Conservation (phyloP, 306 rosid species). For the Cicer cuneatum region DNA sequence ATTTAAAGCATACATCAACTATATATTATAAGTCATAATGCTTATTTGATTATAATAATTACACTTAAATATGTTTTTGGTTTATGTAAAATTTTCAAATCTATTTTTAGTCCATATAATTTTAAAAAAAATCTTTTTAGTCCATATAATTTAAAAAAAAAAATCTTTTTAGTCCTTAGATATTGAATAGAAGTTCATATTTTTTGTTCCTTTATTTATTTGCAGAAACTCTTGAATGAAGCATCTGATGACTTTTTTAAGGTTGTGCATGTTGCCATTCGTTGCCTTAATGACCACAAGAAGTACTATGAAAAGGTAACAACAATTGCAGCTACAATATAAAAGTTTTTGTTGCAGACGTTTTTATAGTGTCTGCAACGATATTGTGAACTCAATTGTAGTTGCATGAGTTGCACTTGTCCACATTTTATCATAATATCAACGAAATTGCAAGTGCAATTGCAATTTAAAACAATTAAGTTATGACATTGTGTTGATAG, state of each 20-base stretch:
- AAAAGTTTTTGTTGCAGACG: too few species aligned
- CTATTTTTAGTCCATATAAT: too few species aligned
- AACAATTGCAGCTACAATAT: neutral
- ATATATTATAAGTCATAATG: too few species aligned
- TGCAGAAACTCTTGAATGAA: slow-evolving; percentile 59
- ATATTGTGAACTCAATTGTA: too few species aligned
- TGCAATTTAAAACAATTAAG: neutral
- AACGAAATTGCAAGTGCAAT: neutral
- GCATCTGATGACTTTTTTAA: slow-evolving; percentile 49
- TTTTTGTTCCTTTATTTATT: neutral
- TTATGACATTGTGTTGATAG: neutral
- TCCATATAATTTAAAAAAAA: too few species aligned
- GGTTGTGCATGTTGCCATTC: slow-evolving; percentile 58
- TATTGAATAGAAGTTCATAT: neutral
- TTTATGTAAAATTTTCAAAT: too few species aligned
- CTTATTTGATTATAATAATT: too few species aligned
- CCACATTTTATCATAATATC: too few species aligned
- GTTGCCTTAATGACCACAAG: slow-evolving; percentile 64
- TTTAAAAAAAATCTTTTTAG: too few species aligned
- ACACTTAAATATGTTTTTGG: too few species aligned
- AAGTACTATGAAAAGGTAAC: slow-evolving; percentile 78
- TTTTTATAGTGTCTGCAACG: neutral
- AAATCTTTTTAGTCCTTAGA: too few species aligned
- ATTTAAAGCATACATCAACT: neutral
- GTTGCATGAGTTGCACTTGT: neutral